A percentile compares a stretch with the other conserved stretches of the same genome.
Conservation (phyloP, 2,329 filamentous ascomycete genomes). For the Curvularia eragrostidis region DNA sequence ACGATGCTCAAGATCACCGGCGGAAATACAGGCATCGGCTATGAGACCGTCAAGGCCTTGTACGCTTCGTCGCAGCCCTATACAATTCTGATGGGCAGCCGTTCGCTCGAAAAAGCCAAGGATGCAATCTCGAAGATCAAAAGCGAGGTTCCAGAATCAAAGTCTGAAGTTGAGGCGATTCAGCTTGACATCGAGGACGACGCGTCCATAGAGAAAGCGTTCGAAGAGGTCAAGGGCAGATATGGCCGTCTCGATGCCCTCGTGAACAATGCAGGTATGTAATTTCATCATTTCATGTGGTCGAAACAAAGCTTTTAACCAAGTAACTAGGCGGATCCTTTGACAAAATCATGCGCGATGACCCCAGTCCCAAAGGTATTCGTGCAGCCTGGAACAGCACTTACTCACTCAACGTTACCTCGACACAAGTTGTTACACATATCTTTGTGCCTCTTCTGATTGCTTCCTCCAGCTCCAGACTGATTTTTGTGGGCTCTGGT, state of each 20-base stretch:
- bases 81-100: slow-evolving; percentile 66
- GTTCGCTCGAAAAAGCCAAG: slow-evolving; percentile 60
- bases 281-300: fast-evolving
- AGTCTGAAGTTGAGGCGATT: slow-evolving; percentile 55
- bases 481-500: slow-evolving; percentile 53
- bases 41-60: slow-evolving; percentile 63
- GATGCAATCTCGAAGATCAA: slow-evolving; percentile 43
- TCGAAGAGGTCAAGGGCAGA: slow-evolving; percentile 52
- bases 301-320: neutral
- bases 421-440: slow-evolving; percentile 49
- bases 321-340: slow-evolving; percentile 55
- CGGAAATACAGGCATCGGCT: slow-evolving; percentile 67
- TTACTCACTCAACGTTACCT: slow-evolving; percentile 51
- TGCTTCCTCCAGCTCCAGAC: slow-evolving; percentile 42
- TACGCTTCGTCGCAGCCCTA: slow-evolving; percentile 51
- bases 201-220: slow-evolving; percentile 58
- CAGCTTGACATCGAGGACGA: slow-evolving; percentile 64
- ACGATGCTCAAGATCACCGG: slow-evolving; percentile 58
- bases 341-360: slow-evolving; percentile 47
- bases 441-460: slow-evolving; percentile 49
- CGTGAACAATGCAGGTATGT: slow-evolving; percentile 64
- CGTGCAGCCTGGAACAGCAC: slow-evolving; percentile 48
- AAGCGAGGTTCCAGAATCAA: slow-evolving; percentile 50
- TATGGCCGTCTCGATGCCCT: slow-evolving; percentile 60
- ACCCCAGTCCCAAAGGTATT: slow-evolving; percentile 35